Percentiles rank a stretch among this genome's conserved stretches.
phyloP scores from a whole-genome alignment of 2,329 filamentous ascomycete genomes.

The Colletotrichum filicis region DNA sequence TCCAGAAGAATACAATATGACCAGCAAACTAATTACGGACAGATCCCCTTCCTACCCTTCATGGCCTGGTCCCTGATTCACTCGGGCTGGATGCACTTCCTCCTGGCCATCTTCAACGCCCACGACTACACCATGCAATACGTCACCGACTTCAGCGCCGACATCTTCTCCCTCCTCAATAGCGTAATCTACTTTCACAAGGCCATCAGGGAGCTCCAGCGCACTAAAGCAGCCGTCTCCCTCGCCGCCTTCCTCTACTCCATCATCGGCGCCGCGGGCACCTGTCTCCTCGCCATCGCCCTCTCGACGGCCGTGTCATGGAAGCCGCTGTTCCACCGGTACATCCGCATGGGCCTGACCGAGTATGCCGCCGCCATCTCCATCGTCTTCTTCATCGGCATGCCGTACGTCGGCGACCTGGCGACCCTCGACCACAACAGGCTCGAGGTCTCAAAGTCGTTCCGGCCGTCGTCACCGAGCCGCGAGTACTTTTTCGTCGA shows the following conservation, averaged over 20 bases:
- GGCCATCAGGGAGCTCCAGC: conserved; percentile 71
- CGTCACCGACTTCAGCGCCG: conserved; percentile 73
- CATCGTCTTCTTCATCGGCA: conserved; percentile 72
- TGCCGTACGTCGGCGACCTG: conserved; percentile 71
- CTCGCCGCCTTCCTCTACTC: conserved; percentile 74
- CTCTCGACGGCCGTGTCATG: conserved; percentile 71
- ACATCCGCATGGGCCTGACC: conserved; percentile 68
- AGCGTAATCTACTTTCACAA: conserved; percentile 77
- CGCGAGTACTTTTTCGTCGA: conserved; percentile 68
- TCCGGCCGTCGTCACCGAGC: conserved; percentile 66
- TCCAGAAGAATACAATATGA: rapidly evolving
- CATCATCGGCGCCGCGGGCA: conserved; percentile 71
- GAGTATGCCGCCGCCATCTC: conserved; percentile 76
- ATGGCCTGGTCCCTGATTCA: conserved; percentile 77
- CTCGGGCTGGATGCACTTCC: conserved; percentile 72
- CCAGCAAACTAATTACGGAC: background rate
- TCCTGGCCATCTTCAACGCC: conserved; percentile 73
- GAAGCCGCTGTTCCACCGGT: conserved; percentile 70
- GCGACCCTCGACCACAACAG: conserved; percentile 67
- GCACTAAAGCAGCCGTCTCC: conserved; percentile 65
- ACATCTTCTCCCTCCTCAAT: conserved; percentile 75
- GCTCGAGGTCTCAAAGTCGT: conserved; percentile 64
- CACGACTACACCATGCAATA: conserved; percentile 79
- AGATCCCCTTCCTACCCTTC: conserved; percentile 71
- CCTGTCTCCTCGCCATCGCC: conserved; percentile 70